Conservation (phyloP, 345 rosid species). For the Brassica incana region DNA sequence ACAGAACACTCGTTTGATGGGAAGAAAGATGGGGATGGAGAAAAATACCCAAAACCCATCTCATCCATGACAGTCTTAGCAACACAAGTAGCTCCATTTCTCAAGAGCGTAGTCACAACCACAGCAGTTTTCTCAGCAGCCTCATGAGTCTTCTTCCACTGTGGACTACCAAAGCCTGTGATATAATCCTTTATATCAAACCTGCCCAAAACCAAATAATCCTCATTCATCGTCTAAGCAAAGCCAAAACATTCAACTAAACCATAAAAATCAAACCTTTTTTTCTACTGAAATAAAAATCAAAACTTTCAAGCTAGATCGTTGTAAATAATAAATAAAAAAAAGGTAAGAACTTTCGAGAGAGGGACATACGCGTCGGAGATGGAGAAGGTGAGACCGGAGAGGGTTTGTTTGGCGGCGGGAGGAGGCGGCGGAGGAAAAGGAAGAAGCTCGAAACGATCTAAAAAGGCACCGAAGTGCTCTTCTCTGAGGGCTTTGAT, state of each 20-base stretch:
- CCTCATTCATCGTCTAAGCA: conserved; percentile 9
- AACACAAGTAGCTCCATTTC: conserved; percentile 88
- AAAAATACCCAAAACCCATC: conserved; percentile 68
- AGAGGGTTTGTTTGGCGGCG: conserved; percentile 67
- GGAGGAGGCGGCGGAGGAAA: conserved; percentile 91
- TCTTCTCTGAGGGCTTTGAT: conserved; percentile 44
- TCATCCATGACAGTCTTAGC: conserved; percentile 88
- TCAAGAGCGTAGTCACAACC: conserved; percentile 65
- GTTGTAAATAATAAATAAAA: background rate
- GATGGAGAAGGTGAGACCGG: conserved; percentile 75
- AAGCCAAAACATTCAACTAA: background rate
- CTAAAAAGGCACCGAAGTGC: conserved; percentile 78
- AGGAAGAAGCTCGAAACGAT: conserved; percentile 70
- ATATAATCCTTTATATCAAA: conserved; percentile 76
- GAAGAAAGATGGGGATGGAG: background rate
- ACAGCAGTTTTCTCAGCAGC: conserved; percentile 70
- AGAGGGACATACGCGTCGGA: conserved; percentile 59
- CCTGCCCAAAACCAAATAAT: conserved; percentile 38
- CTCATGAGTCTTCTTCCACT: conserved; percentile 78
- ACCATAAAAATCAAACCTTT: background rate
- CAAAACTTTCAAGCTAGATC: conserved; percentile 7
- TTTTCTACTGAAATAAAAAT: background rate
- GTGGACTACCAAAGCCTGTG: conserved; percentile 84
- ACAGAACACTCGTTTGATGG: background rate
- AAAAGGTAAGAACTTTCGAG: background rate